phyloP scores from a whole-genome alignment of 140 eudicot species.

The Oenanthe javanica region DNA sequence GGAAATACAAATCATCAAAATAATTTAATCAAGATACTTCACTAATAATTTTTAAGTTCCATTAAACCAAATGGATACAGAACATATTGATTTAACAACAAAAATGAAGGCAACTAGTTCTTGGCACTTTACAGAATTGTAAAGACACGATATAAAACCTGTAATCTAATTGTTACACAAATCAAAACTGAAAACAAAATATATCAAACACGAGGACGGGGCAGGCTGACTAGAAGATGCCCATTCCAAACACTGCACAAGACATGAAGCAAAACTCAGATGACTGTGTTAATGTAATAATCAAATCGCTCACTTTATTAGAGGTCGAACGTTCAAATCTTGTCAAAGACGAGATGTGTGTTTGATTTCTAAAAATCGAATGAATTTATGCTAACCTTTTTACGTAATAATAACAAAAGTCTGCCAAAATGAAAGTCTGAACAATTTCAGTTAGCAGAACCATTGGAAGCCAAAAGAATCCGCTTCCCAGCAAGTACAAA shows the following conservation, averaged over 20 bases:
- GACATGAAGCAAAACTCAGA: not conserved
- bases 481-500: slow-evolving; percentile 49
- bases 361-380: no score
- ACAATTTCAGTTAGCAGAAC: slow-evolving; percentile 56
- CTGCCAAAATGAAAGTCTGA: slow-evolving; percentile 81
- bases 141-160: not conserved
- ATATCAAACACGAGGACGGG: slow-evolving; percentile 22
- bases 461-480: slow-evolving; percentile 60
- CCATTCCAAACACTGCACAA: slow-evolving; percentile 60
- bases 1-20: no score
- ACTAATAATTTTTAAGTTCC: not conserved
- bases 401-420: slow-evolving; percentile 74
- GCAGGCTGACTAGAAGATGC: slow-evolving; percentile 45
- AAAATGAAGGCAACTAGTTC: not conserved
- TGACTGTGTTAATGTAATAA: not conserved
- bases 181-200: not conserved
- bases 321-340: no score
- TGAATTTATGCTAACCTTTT: slow-evolving; percentile 39
- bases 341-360: no score
- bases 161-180: slow-evolving; percentile 2
- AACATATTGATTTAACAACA: not conserved
- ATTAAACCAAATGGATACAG: not conserved
- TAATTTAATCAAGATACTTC: not conserved
- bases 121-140: not conserved
- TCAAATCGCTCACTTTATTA: not conserved